A percentile compares a stretch with the other conserved stretches of the same genome.
Evolutionary conservation across 108 stramenopile species (phyloP).

Genomic region (Bacterosira constricta): DNA sequence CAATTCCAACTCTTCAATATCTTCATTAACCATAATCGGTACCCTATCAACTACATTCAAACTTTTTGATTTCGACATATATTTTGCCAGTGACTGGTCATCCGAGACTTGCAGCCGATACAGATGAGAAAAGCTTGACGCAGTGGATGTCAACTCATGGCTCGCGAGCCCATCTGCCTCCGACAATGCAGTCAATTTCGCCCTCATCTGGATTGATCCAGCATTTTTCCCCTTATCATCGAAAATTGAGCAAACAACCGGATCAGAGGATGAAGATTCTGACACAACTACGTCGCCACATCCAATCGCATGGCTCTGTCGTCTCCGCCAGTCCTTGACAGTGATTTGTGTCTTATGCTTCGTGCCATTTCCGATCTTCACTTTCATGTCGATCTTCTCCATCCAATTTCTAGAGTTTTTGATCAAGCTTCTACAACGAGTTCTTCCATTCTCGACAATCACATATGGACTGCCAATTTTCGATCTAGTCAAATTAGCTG

Average conservation of each 20-base stretch:
- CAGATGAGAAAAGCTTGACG: constrained; percentile 47
- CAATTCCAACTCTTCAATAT: constrained; percentile 4
- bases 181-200: constrained; percentile 6
- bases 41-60: constrained; percentile 20
- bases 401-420: constrained; percentile 45
- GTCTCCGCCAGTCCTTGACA: constrained; percentile 37
- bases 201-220: constrained; percentile 26
- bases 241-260: constrained; percentile 12
- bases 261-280: constrained; percentile 1
- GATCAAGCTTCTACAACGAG: constrained; percentile 25
- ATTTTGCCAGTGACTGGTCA: constrained; percentile 7
- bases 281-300: constrained; percentile 14
- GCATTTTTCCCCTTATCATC: constrained; percentile 39
- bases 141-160: constrained; percentile 41
- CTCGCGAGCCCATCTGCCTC: constrained; percentile 10
- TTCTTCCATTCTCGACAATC: constrained; percentile 28
- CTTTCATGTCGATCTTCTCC: constrained; percentile 36
- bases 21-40: neutral
- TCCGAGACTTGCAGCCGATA: constrained; percentile 28
- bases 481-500: constrained; percentile 20
- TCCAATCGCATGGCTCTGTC: constrained; percentile 27
- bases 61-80: constrained; percentile 8
- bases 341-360: constrained; percentile 25
- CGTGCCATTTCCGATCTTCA: constrained; percentile 18
- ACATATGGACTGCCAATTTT: constrained; percentile 41